A percentile compares a stretch with the other conserved stretches of the same genome.
Conservation (phyloP, 1,139 yeast genomes). For the Pichia inconspicua region DNA sequence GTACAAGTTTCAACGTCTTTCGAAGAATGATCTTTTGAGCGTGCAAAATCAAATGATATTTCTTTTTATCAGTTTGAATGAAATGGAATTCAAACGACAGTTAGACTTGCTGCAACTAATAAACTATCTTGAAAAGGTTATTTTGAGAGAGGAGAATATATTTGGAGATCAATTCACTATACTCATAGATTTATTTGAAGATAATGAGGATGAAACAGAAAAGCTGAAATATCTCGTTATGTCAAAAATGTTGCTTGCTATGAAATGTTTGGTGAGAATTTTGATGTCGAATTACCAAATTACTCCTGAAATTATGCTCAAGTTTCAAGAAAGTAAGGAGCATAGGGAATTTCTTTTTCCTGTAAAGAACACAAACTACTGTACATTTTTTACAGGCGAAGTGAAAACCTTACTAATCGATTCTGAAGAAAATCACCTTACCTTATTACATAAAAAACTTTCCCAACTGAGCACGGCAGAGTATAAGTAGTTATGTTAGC, state of each 20-base stretch:
- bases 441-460: constrained; percentile 8
- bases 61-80: constrained; percentile 34
- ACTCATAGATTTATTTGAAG: constrained; percentile 18
- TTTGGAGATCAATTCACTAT: constrained; percentile 19
- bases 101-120: constrained; percentile 34
- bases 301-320: constrained; percentile 21
- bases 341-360: constrained; percentile 7
- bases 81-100: constrained; percentile 31
- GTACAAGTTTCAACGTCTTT: constrained; percentile 35
- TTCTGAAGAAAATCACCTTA: constrained; percentile 2
- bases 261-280: constrained; percentile 22
- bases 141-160: constrained; percentile 31
- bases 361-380: neutral
- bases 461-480: constrained; percentile 1
- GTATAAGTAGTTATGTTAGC: neutral
- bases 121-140: constrained; percentile 20
- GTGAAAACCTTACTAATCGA: constrained; percentile 6
- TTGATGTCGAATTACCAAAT: constrained; percentile 26
- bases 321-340: constrained; percentile 13
- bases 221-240: constrained; percentile 17
- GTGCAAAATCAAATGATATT: constrained; percentile 31
- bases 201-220: constrained; percentile 14
- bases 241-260: constrained; percentile 23
- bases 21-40: constrained; percentile 36
- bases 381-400: constrained; percentile 7